Evolutionary conservation across 306 rosid genomes (phyloP).

Genomic region (Inga laurina): DNA sequence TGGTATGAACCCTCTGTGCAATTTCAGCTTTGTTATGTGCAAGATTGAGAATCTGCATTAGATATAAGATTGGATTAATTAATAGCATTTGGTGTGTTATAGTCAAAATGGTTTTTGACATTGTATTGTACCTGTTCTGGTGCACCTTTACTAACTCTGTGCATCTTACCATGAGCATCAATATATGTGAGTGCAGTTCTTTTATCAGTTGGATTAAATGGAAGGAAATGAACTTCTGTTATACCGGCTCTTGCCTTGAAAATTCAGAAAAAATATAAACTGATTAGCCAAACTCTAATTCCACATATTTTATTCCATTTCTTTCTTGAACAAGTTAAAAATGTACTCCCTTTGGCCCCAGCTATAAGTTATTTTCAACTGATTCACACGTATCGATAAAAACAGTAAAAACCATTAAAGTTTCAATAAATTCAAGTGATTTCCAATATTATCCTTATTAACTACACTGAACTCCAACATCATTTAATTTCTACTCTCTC

Average conservation of each 20-base stretch:
- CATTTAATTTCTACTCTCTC: not conserved
- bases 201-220: constrained; percentile 77
- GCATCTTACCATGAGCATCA: constrained; percentile 61
- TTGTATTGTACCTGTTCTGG: constrained; percentile 64
- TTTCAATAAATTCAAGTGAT: not conserved
- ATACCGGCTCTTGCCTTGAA: constrained; percentile 66
- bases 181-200: constrained; percentile 76
- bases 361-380: no score
- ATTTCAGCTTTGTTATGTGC: constrained; percentile 65
- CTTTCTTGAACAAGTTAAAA: not conserved
- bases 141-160: constrained; percentile 83
- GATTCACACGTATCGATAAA: not conserved
- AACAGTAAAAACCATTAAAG: no score
- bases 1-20: constrained; percentile 51
- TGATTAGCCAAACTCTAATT: constrained; percentile 1
- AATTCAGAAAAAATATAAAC: constrained; percentile 4
- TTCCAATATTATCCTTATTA: not conserved
- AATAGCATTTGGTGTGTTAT: not conserved
- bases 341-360: no score
- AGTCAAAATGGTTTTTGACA: not conserved
- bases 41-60: constrained; percentile 61
- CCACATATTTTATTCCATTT: not conserved
- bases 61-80: not conserved
- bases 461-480: not conserved
- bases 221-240: constrained; percentile 75